phyloP scores from a whole-genome alignment of 1,284 basidiomycete genomes.

The Bothia castanella region DNA sequence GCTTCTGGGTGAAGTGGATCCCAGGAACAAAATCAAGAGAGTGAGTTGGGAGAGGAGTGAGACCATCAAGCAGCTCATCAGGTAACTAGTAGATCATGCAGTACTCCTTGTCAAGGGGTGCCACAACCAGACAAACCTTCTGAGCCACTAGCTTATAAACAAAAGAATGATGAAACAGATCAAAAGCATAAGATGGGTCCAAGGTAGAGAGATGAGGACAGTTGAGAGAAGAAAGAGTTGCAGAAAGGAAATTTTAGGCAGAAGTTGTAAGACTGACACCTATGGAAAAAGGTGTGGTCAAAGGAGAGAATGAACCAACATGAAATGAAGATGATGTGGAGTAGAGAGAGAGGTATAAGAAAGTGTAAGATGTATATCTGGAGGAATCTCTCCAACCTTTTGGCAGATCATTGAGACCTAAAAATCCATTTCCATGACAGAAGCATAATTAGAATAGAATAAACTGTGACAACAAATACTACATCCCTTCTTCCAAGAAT shows the following conservation, averaged over 20 bases:
- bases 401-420: conserved; percentile 1
- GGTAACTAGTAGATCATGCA: background rate
- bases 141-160: conserved; percentile 1
- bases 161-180: background rate
- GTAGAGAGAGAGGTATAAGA: background rate
- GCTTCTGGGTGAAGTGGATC: background rate
- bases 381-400: background rate
- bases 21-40: conserved; percentile 1
- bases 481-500: background rate
- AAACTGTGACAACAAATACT: background rate
- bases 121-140: background rate
- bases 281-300: too few relatives aligned
- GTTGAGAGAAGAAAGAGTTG: too few relatives aligned
- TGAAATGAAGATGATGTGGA: too few relatives aligned
- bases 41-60: background rate
- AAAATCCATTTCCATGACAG: conserved; percentile 6
- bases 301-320: background rate
- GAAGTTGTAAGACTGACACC: too few relatives aligned
- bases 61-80: background rate
- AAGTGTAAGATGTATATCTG: background rate
- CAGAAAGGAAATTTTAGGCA: too few relatives aligned
- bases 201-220: background rate
- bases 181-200: background rate
- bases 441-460: background rate
- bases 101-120: background rate